Evolutionary conservation across 2,329 filamentous ascomycete genomes (phyloP).

Genomic region (Emericellopsis cladophorae): DNA sequence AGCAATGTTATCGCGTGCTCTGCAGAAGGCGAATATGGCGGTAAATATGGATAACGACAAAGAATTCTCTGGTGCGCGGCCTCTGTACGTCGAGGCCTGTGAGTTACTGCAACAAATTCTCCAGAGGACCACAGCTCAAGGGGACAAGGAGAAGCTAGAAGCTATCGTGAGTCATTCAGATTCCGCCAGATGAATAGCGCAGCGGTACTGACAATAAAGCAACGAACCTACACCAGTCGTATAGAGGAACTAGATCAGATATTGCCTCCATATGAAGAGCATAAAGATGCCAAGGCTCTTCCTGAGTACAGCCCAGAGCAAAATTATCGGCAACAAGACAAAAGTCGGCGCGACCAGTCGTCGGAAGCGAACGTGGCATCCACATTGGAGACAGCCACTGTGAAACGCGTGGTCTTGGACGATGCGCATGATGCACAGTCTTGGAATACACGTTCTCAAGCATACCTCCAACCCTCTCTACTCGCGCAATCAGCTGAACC

Average conservation of each 20-base stretch:
- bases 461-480: slow-evolving; percentile 2
- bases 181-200: neutral
- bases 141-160: slow-evolving; percentile 82
- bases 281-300: slow-evolving; percentile 57
- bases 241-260: slow-evolving; percentile 78
- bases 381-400: slow-evolving; percentile 34
- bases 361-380: too few relatives aligned
- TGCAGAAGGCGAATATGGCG: slow-evolving; percentile 91
- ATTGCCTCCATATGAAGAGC: slow-evolving; percentile 33
- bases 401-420: slow-evolving; percentile 26
- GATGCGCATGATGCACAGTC: too few relatives aligned
- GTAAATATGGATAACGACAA: slow-evolving; percentile 93
- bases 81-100: slow-evolving; percentile 87
- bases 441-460: too few relatives aligned
- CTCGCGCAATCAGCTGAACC: slow-evolving; percentile 11
- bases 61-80: slow-evolving; percentile 82
- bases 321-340: slow-evolving; percentile 10
- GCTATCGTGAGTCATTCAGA: slow-evolving; percentile 60
- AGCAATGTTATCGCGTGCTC: slow-evolving; percentile 87
- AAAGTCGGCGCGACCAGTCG: too few relatives aligned
- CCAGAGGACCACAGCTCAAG: slow-evolving; percentile 67
- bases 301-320: slow-evolving; percentile 55
- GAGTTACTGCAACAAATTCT: slow-evolving; percentile 80
- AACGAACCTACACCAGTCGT: slow-evolving; percentile 78
- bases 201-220: slow-evolving; percentile 30